Base-by-base conservation (phyloP, 164 flowering plant genomes). In the Houttuynia cordata region DNA sequence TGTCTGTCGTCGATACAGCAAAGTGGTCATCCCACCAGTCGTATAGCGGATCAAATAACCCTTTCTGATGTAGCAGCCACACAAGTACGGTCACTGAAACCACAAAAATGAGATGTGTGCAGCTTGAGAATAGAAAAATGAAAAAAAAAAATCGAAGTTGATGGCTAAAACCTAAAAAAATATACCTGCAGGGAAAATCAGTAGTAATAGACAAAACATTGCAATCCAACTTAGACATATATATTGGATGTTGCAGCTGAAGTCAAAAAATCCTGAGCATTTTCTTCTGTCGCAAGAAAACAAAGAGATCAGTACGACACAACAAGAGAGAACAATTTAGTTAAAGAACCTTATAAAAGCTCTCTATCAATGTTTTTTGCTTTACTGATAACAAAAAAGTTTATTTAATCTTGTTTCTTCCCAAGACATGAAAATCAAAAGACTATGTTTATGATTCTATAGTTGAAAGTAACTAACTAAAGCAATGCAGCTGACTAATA, bases 61-160 rank as follows among this genome's bases (percentile, higher is more conserved):
- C 90, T 55, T 87, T 89, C 62, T 90, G 86, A 76, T 87, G 96
- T 64, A 87, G 74, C 71, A 90, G 88, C 94, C 97, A 90, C 9
- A 86, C 66, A 20, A 92, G 73, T 66, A 90, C 81, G 51, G 80
- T 58, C 69, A 79, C 97, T 89, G 91, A 76, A 75, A 58, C 17
- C 58, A 71, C 67, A 62, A 66, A 41, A 55, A 42, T 14, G 30
- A 20, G 67, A n/a, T n/a, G n/a, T 37, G 0, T 57, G 53, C n/a
- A 10, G 6, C 57, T 21, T 39, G 22, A 13, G 13, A 45, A 60
- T 21, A 10, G 24, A 13, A 45, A 23, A 20, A 45, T n/a, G n/a
- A 14, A 5, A 39, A 12, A 13, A 4, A n/a, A n/a, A n/a, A n/a
- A n/a, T 17, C 8, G 21, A n/a, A 7, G 15, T 30, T 10, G 15